Base-by-base conservation (phyloP, 306 rosid genomes). In the Morella rubra region DNA sequence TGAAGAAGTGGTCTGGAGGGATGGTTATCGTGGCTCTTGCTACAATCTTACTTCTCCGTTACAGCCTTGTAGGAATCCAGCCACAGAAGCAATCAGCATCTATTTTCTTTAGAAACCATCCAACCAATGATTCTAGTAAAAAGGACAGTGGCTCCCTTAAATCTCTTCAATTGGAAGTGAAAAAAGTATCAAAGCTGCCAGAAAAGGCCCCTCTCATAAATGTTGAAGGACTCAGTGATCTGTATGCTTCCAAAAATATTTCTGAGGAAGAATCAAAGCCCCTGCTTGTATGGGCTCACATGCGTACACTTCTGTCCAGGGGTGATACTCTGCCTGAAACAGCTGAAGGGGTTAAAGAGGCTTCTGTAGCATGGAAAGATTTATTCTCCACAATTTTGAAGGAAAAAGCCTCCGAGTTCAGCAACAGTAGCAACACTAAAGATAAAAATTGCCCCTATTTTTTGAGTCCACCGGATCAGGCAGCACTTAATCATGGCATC, bases 1-100 rank as follows among this genome's bases (percentile, higher is more conserved):
- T 94, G 98, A 94, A 89, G 88, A 93, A 85, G 81, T 91, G 96
- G 96, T 91, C 85, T 67, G 97, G 96, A 58, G 98, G 97, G 22
- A 11, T 88, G 77, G 81, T 91, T 83, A 87, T 91, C 72, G 27
- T 87, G 73, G 91, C 87, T 78, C 81, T 94, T 70, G 89, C 86
- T 27, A 52, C 80, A 78, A 81, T 85, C 82, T 69, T 91, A 83
- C 53, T 86, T 81, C 72, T 90, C 73, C 79, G 91, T 52, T 90
- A 91, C 85, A 81, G 84, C 81, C 75, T 89, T 47, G 75, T 76
- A 32, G 87, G 87, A 74, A 61, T 80, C 66, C 85, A 87, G 81
- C 88, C 91, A 0, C 86, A 79, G 69, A 86, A 86, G 84, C 90
- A 84, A 27, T 79, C 93, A 1, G 84, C 93, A 54, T 81, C 86